Percentiles rank a stretch among this genome's conserved stretches.
Conservation (phyloP, 1,284 basidiomycete species). For the Tranzscheliella williamsii region DNA sequence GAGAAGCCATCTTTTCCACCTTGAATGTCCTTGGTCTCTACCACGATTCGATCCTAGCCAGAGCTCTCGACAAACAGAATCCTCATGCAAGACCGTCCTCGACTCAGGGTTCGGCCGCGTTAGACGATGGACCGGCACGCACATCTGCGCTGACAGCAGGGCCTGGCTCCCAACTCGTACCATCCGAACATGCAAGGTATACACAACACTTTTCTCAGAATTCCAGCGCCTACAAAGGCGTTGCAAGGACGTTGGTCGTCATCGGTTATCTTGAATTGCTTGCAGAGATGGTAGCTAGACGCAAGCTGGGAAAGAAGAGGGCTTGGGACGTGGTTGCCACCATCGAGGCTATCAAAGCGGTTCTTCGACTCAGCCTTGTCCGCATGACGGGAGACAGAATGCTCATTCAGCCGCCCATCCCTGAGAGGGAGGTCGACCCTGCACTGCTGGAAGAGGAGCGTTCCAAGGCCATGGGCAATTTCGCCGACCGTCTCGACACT, state of each 20-base stretch:
- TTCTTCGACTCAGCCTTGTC: conserved; percentile 59
- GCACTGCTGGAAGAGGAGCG: conserved; percentile 47
- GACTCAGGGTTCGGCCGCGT: not conserved
- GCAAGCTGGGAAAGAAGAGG: conserved; percentile 47
- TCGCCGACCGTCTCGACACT: conserved; percentile 15
- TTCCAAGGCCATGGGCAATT: conserved; percentile 24
- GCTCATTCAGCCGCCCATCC: conserved; percentile 60
- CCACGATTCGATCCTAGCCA: conserved; percentile 62
- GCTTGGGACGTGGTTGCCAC: conserved; percentile 62
- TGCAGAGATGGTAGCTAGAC: conserved; percentile 61
- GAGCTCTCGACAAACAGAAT: conserved; percentile 45
- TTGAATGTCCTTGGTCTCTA: conserved; percentile 63
- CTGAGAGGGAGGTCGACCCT: conserved; percentile 58
- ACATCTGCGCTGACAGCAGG: no score
- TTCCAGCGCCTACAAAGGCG: conserved; percentile 53
- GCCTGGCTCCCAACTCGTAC: conserved; percentile 3
- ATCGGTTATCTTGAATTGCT: conserved; percentile 60
- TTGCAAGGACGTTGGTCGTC: conserved; percentile 56
- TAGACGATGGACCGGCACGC: not conserved
- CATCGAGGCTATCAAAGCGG: conserved; percentile 61
- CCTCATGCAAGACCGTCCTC: not conserved
- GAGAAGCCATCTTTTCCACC: conserved; percentile 59
- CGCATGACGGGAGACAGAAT: conserved; percentile 57
- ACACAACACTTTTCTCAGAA: conserved; percentile 59
- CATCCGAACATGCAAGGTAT: conserved; percentile 62